Percentiles rank a stretch among this genome's conserved stretches.
Evolutionary conservation across 1,139 yeast genomes (phyloP).

Genomic region (Protomyces inundatus): DNA sequence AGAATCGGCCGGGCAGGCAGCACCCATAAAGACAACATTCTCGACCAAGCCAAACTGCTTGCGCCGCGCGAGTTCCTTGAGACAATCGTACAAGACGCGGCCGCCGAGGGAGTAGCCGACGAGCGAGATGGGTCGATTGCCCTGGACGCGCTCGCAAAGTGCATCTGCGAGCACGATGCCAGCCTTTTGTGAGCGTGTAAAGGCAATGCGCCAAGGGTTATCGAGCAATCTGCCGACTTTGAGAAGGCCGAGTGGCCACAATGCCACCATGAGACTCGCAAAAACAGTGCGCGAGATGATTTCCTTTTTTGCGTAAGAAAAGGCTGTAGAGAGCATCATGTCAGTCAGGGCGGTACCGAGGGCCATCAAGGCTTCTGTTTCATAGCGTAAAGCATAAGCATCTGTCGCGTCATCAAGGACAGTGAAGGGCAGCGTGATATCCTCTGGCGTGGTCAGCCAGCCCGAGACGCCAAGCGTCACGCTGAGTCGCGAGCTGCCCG

Average conservation of each 20-base stretch:
- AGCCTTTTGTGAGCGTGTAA: constrained; percentile 63
- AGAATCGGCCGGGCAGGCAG: constrained; percentile 73
- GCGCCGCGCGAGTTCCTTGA: constrained; percentile 69
- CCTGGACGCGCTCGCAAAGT: constrained; percentile 75
- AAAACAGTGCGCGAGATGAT: constrained; percentile 64
- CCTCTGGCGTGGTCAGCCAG: constrained; percentile 94
- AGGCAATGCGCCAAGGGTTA: constrained; percentile 96
- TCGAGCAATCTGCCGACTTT: constrained; percentile 84
- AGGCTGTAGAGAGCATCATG: constrained; percentile 65
- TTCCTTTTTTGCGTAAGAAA: constrained; percentile 25
- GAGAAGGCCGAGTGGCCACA: constrained; percentile 83
- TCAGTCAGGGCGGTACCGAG: constrained; percentile 94
- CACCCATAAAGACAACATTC: constrained; percentile 80
- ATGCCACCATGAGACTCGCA: constrained; percentile 85
- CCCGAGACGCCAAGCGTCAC: constrained; percentile 52
- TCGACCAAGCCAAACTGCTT: constrained; percentile 87
- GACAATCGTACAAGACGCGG: constrained; percentile 82
- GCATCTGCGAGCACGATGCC: constrained; percentile 77
- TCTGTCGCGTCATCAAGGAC: constrained; percentile 85
- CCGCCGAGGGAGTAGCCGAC: constrained; percentile 95
- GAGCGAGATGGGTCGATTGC: constrained; percentile 88
- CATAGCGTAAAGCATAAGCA: constrained; percentile 71
- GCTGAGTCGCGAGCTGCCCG: constrained; percentile 60
- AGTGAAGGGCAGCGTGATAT: constrained; percentile 95
- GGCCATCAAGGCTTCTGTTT: constrained; percentile 92